Conservation (phyloP, 2,329 filamentous ascomycete genomes). For the Penicillium sumatraense region DNA sequence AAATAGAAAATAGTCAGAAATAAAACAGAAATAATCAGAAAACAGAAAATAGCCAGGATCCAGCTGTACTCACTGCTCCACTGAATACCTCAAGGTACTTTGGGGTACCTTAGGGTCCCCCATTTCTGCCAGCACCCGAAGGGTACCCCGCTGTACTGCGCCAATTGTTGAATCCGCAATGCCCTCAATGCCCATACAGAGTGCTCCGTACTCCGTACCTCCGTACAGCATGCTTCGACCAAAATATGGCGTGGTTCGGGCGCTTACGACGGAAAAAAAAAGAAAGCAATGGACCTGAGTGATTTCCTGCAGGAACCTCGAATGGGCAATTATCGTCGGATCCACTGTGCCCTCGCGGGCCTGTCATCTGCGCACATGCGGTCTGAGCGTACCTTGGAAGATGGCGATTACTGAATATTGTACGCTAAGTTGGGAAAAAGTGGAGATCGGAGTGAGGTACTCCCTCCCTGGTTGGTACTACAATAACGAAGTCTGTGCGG, state of each 20-base stretch:
- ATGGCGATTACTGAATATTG: background rate
- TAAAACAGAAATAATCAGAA: too few species aligned
- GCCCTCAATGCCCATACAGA: too few species aligned
- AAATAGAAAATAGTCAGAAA: too few species aligned
- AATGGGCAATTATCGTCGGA: constrained; percentile 23
- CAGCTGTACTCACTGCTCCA: too few species aligned
- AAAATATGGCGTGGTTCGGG: constrained; percentile 26
- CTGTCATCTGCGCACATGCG: constrained; percentile 21
- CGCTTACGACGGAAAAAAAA: constrained; percentile 27
- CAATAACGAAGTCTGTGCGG: background rate
- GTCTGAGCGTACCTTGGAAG: constrained; percentile 3
- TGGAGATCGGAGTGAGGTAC: background rate
- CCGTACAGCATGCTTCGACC: constrained; percentile 4
- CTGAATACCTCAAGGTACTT: too few species aligned
- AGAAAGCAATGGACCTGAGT: constrained; percentile 10
- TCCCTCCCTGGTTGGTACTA: background rate
- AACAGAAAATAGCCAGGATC: too few species aligned
- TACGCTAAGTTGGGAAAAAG: background rate
- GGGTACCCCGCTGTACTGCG: background rate
- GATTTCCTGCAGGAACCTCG: constrained; percentile 28
- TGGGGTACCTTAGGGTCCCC: background rate
- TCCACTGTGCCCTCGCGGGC: constrained; percentile 14
- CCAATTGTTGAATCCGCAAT: background rate
- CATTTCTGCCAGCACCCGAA: too few species aligned
- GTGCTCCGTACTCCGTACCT: too few species aligned